Evolutionary conservation across 2,329 filamentous ascomycete species (phyloP), one percentile per base, ranked within the genome.

Genomic region (Xylariomycetidae sp.): DNA sequence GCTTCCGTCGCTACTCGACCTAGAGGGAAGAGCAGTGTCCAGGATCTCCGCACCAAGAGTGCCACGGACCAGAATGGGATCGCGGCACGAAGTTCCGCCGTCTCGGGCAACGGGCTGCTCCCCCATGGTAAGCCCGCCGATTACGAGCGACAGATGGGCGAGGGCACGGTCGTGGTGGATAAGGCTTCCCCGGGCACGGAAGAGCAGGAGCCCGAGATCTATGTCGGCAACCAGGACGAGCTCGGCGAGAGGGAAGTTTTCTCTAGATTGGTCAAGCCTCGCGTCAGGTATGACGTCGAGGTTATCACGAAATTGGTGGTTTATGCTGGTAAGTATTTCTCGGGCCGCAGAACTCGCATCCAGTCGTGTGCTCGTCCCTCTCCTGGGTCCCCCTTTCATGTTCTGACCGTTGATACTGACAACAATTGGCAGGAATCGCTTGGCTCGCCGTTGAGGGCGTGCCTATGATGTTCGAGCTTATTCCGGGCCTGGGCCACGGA

Each of bases 221-320:
- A 52, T 31, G 38, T 64, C 2, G 59, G 62, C 10, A 61, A 64
- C 16, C 65, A 68, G 30, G 65, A 73, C 27, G 70, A 74, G 47
- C 49, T 74, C 17, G 79, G 79, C 29, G 82, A 88, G 57, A 74
- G 71, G 47, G 84, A 93, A 55, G 81, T 96, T 58, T 95, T 96
- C 59, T 82, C 80, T 27, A 78, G 74, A 54, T 70, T 96, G 35
- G 81, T 88, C 43, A 86, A 83, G 61, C 88, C 92, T 30, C 78
- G 92, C 46, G 89, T 95, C 39, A 73, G 89, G 48, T 98, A 96
- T 54, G 92, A 98, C 61, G 90, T 96, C n/a, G 92, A 98, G 60
- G 90, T 98, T 24, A 84, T 98, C 23, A 96, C 92, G 5, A 96
- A 95, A 63, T 62, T 98, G 40, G 84, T 98, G 49, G 87, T 98